Evolutionary conservation across 441 rosid genomes (phyloP).

Genomic region (Arabidopsis hybrid): DNA sequence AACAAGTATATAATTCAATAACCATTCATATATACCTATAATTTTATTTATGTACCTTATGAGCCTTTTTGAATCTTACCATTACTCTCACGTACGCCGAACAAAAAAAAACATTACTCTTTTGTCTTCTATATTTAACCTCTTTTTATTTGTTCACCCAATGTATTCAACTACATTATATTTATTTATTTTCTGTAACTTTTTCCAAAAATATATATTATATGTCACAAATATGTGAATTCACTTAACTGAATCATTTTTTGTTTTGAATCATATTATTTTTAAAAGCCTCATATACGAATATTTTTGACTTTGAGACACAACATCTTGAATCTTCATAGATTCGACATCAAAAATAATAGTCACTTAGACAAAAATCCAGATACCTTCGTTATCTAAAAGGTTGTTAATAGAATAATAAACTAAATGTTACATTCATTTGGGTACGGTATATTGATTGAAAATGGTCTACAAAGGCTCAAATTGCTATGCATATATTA

Average conservation of each 20-base stretch:
- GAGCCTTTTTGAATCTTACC: neutral
- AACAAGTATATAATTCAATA: neutral
- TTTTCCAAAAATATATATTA: neutral
- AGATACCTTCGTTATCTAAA: neutral
- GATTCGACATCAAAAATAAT: neutral
- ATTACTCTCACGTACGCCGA: neutral
- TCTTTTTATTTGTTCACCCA: no score
- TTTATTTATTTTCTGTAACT: neutral
- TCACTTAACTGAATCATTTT: neutral
- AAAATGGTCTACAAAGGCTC: neutral
- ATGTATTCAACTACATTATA: no score
- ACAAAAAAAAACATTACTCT: no score
- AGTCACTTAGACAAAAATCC: slow-evolving; percentile 12
- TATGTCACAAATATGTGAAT: neutral
- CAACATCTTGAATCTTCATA: neutral
- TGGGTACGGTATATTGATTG: neutral
- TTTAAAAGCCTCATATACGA: no score
- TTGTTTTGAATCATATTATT: no score
- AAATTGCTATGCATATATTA: neutral
- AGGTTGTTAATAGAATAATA: neutral
- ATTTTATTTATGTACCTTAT: neutral
- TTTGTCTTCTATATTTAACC: neutral
- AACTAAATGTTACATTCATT: neutral
- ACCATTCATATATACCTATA: neutral
- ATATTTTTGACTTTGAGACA: neutral